Percentiles rank a stretch among this genome's conserved stretches.
Conservation (phyloP, 345 rosid genomes). For the Acer campestre region DNA sequence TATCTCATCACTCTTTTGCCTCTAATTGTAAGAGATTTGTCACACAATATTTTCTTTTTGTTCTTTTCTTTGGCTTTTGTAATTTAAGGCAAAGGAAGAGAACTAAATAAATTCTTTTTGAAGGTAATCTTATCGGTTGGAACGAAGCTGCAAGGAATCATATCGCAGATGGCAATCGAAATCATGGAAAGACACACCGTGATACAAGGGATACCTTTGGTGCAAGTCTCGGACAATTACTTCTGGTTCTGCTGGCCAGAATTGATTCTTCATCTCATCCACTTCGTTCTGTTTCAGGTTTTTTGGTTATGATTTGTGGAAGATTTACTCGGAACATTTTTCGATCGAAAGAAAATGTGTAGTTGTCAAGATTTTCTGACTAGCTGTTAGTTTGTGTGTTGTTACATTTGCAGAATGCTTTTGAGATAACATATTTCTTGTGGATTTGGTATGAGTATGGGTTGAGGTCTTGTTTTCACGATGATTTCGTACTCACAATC, state of each 20-base stretch:
- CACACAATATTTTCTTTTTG: background rate
- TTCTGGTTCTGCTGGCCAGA: slow-evolving; percentile 90
- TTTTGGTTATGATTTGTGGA: background rate
- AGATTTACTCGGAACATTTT: background rate
- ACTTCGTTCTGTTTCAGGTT: slow-evolving; percentile 92
- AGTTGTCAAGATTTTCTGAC: slow-evolving; percentile 20
- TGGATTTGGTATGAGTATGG: slow-evolving; percentile 99
- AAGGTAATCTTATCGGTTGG: slow-evolving; percentile 86
- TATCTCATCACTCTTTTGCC: slow-evolving; percentile 66
- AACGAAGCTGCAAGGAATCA: slow-evolving; percentile 87
- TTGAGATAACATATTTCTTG: slow-evolving; percentile 91
- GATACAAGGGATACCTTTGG: slow-evolving; percentile 97
- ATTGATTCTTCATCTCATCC: slow-evolving; percentile 74
- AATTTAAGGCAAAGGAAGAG: background rate
- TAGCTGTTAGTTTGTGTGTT: slow-evolving; percentile 4
- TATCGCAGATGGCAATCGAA: slow-evolving; percentile 87
- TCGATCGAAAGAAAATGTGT: background rate
- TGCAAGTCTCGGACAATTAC: slow-evolving; percentile 75
- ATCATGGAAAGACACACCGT: slow-evolving; percentile 86
- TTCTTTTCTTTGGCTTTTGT: background rate
- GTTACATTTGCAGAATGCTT: slow-evolving; percentile 69
- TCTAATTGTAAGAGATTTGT: slow-evolving; percentile 58
- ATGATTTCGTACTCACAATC: slow-evolving; percentile 40
- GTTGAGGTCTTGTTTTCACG: slow-evolving; percentile 76
- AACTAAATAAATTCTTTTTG: slow-evolving; percentile 19